Base-by-base conservation (phyloP, 176 grass and related monocot species). In the Oryza australiensis region DNA sequence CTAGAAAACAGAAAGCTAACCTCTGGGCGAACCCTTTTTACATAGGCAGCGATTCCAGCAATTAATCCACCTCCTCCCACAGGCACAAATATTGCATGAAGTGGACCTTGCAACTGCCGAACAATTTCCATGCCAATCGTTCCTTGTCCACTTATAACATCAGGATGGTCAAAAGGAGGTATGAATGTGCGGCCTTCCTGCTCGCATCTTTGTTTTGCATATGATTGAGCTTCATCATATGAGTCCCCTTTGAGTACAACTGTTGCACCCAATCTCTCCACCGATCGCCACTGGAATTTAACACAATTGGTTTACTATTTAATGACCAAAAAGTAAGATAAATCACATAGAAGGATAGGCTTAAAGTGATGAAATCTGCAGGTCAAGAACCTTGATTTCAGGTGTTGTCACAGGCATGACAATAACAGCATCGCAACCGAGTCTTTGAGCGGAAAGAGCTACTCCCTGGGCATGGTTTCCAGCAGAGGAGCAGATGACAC, bases 381-480 rank as follows among this genome's bases (percentile, higher is more conserved):
- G 13, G 70, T 29, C 3, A 79, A 70, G 78, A 73, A 98, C 95
- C 92, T 99, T 99, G 68, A 99, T 99, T 90, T 99, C 97, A 26
- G 97, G 93, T 35, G 97, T 99, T 64, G 97, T 99, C n/a, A 96
- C 89, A 0, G 97, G 97, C 97, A 99, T 99, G 69, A 99, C 93
- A 20, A 99, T 96, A 78, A 99, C 87, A 0, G 97, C 93, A 92
- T 99, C 91, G n/a, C 91, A 99, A n/a, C 86, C 55, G 32, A 99
- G 85, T 82, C 71, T 91, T 78, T 82, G 81, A 69, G 97, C 97
- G 34, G 97, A 86, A 74, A 99, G 90, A 69, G 97, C 97, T 34
- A 99, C 97, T 74, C 97, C 97, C 84, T 99, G 97, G 65, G 97
- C 97, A 90, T 99, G 97, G 83, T 99, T 99, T 79, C 97, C 97